Evolutionary conservation across 768 basidiomycete genomes (phyloP), one percentile per base, ranked within the genome.

Genomic region (Tylopilus sp.): DNA sequence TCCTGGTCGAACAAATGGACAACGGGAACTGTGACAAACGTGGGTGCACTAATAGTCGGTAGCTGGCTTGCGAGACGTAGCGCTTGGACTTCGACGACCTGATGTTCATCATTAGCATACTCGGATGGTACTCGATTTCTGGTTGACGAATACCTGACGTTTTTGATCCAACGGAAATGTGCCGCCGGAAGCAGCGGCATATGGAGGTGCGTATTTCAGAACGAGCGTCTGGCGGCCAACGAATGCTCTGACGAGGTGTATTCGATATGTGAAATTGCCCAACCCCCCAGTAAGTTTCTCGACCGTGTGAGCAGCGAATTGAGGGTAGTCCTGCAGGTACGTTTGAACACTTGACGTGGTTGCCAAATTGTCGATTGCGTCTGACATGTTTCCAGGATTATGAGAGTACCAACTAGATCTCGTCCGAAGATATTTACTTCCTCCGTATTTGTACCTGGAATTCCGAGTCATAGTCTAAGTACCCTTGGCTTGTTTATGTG

Each of bases 221-320:
- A 87, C 72, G 13, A 83, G 62, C 5, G 82, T 84, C 45, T 63
- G 52, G 5, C 61, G 67, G 1, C 78, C 81, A 33, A 74, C 61
- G 51, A 78, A 70, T 10, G 75, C 72, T 30, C 45, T 55, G 16
- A 55, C 57, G 38, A 85, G 72, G 29, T 63, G 62, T n/a, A 86
- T 61, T 28, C 86, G 77, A 62, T 75, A 87, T n/a, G 75, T 64
- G 64, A 77, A 87, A 66, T 85, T 87, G 28, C 72, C 74, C 21
- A 29, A 46, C 7, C 86, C 86, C 2, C 85, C 86, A 5, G 72
- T 66, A 22, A 87, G 74, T 10, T 64, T 55, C 7, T 64, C 65
- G 24, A 79, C 69, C 4, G 60, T 62, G 24, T 66, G 64, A 52
- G 75, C 72, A 16, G 77, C 73, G 59, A 82, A 86, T 38, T 34